A percentile compares a stretch with the other conserved stretches of the same genome.
Evolutionary conservation across 495 filamentous ascomycete genomes (phyloP).

Genomic region (Achaetomiella virescens): DNA sequence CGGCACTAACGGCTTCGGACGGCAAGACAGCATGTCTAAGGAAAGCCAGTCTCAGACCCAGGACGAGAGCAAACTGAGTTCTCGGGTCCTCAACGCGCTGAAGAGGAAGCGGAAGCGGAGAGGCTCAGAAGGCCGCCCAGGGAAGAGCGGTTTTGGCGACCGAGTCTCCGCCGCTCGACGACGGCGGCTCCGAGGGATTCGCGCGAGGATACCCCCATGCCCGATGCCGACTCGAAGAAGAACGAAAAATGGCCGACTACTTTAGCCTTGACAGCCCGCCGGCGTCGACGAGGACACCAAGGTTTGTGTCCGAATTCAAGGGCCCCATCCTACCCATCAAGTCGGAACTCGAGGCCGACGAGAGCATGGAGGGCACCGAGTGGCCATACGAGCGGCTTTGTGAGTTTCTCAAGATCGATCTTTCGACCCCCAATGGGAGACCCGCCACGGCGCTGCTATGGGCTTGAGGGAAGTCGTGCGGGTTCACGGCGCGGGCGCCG

Average conservation of each 20-base stretch:
- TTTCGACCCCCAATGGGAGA: constrained; percentile 96
- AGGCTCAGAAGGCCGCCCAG: constrained; percentile 70
- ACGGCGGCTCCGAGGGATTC: constrained; percentile 43
- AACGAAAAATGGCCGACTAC: constrained; percentile 78
- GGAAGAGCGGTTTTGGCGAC: constrained; percentile 74
- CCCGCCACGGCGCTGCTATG: constrained; percentile 95
- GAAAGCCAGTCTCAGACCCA: constrained; percentile 31
- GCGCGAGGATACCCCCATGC: constrained; percentile 54
- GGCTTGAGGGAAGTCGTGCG: constrained; percentile 86
- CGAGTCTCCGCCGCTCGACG: constrained; percentile 59
- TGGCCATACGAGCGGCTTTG: constrained; percentile 95
- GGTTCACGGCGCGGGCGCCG: constrained; percentile 88
- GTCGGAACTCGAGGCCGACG: constrained; percentile 60
- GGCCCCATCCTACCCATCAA: constrained; percentile 59
- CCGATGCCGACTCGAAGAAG: constrained; percentile 55
- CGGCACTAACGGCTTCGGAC: constrained; percentile 38
- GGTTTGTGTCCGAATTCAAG: constrained; percentile 92
- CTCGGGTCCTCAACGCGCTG: constrained; percentile 85
- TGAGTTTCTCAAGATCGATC: constrained; percentile 83
- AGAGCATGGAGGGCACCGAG: constrained; percentile 70
- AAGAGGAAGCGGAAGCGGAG: constrained; percentile 84
- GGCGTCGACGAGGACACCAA: constrained; percentile 82
- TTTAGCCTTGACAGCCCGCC: constrained; percentile 71
- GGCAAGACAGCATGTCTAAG: constrained; percentile 29
- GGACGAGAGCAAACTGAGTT: constrained; percentile 73